These are phyloP conservation scores for Russula ochroleuca DNA, from an alignment of 768 basidiomycete species.

Conservation along the genomic window DNA sequence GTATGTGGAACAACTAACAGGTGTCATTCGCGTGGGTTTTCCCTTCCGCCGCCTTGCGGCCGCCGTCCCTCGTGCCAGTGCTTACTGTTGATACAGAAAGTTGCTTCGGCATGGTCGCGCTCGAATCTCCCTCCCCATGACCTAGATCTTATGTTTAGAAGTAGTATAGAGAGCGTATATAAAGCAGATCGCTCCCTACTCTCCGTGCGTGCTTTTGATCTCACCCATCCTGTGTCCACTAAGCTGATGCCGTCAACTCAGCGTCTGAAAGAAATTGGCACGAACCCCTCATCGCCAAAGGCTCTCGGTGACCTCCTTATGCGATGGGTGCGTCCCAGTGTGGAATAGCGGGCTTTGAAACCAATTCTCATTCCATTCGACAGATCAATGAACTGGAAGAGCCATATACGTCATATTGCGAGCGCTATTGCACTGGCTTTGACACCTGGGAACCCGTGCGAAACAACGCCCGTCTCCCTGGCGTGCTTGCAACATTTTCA, in stretches of 20 bases:
- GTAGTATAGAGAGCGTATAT: constrained; percentile 86
- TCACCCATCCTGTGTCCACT: constrained; percentile 7
- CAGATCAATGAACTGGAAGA: constrained; percentile 90
- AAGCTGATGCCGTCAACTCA: constrained; percentile 34
- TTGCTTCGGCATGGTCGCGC: constrained; percentile 96
- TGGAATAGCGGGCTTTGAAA: background rate
- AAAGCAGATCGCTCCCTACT: constrained; percentile 83
- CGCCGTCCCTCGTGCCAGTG: constrained; percentile 10
- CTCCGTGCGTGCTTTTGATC: constrained; percentile 45
- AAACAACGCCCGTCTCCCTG: constrained; percentile 64
- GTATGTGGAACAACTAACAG: constrained; percentile 87
- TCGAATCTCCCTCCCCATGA: constrained; percentile 89
- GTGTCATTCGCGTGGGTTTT: constrained; percentile 78
- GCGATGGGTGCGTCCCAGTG: constrained; percentile 74
- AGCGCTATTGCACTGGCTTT: constrained; percentile 69
- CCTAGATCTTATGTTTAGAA: constrained; percentile 91
- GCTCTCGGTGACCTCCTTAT: constrained; percentile 92
- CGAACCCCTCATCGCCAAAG: constrained; percentile 88
- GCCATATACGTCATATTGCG: constrained; percentile 80
- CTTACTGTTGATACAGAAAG: constrained; percentile 54
- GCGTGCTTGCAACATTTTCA: constrained; percentile 68
- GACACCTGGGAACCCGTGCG: constrained; percentile 80
- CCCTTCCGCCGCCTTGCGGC: constrained; percentile 2
- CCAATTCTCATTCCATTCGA: constrained; percentile 20
- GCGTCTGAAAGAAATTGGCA: constrained; percentile 93